These are phyloP conservation scores for Exobasidium cylindrosporum DNA, from an alignment of 1,284 basidiomycete species.

Conservation along the genomic window DNA sequence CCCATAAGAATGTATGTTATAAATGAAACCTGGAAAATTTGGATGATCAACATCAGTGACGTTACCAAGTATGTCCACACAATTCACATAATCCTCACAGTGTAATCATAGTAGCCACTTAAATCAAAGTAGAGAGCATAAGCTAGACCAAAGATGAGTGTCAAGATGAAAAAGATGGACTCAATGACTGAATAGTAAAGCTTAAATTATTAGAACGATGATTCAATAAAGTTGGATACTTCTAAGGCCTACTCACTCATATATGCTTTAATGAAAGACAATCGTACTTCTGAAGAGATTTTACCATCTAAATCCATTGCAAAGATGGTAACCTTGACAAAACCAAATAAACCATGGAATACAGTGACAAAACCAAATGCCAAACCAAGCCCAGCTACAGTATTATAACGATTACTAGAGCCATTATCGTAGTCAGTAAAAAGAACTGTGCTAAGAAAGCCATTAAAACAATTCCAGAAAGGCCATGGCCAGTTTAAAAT, in stretches of 20 bases:
- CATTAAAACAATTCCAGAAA: background rate
- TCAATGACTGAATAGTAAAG: background rate
- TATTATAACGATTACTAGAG: background rate
- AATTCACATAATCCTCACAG: too few relatives aligned
- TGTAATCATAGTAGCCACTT: too few relatives aligned
- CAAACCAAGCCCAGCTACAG: background rate
- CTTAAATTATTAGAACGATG: too few relatives aligned
- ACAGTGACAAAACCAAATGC: background rate
- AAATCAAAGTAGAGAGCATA: too few relatives aligned
- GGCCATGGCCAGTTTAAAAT: background rate
- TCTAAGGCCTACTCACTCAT: background rate
- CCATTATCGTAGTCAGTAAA: background rate
- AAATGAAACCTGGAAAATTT: too few relatives aligned
- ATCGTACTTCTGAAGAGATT: background rate
- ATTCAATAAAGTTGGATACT: too few relatives aligned
- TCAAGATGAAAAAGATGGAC: background rate
- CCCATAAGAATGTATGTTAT: background rate
- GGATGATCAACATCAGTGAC: too few relatives aligned
- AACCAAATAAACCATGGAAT: background rate
- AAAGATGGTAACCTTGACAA: background rate
- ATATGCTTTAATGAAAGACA: background rate
- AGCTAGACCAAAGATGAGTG: background rate
- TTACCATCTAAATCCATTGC: background rate
- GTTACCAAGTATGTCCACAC: too few relatives aligned
- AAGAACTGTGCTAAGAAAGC: background rate